These are phyloP conservation scores for Cercospora nicotianae DNA, from an alignment of 2,329 filamentous ascomycete genomes.

Conservation along the genomic window DNA sequence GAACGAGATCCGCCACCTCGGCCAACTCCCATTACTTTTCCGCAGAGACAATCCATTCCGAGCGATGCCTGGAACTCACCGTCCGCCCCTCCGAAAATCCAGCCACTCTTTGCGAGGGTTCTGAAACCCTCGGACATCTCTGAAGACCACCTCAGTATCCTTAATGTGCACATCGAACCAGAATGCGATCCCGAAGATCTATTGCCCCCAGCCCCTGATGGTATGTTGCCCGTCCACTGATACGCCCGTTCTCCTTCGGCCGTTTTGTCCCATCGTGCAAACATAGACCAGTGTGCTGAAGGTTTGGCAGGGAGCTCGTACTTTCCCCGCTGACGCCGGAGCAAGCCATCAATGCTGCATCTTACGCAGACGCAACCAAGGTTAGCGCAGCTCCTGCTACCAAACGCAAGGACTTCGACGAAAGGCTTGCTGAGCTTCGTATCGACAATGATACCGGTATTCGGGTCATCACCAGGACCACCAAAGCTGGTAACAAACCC, in stretches of 20 bases:
- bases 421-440: conserved; percentile 52
- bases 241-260: neutral
- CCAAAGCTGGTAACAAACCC: conserved; percentile 47
- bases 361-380: conserved; percentile 34
- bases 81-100: conserved; percentile 42
- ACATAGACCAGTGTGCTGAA: neutral
- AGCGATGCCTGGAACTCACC: conserved; percentile 23
- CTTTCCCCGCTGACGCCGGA: conserved; percentile 38
- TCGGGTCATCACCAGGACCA: conserved; percentile 54
- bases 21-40: conserved; percentile 34
- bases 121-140: conserved; percentile 46
- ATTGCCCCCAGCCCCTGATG: conserved; percentile 39
- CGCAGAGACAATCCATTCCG: conserved; percentile 15
- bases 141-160: conserved; percentile 41
- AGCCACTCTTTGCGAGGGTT: conserved; percentile 46
- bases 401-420: conserved; percentile 50
- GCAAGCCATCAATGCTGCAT: conserved; percentile 35
- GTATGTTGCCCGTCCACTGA: neutral
- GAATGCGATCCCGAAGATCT: conserved; percentile 44
- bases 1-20: conserved; percentile 35
- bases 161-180: conserved; percentile 46
- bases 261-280: neutral
- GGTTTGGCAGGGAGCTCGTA: conserved; percentile 34
- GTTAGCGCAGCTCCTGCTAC: conserved; percentile 52
- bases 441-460: conserved; percentile 60